These are phyloP conservation scores for Tolypocladium guangdongense DNA, from an alignment of 2,329 filamentous ascomycete genomes.

Conservation along the genomic window DNA sequence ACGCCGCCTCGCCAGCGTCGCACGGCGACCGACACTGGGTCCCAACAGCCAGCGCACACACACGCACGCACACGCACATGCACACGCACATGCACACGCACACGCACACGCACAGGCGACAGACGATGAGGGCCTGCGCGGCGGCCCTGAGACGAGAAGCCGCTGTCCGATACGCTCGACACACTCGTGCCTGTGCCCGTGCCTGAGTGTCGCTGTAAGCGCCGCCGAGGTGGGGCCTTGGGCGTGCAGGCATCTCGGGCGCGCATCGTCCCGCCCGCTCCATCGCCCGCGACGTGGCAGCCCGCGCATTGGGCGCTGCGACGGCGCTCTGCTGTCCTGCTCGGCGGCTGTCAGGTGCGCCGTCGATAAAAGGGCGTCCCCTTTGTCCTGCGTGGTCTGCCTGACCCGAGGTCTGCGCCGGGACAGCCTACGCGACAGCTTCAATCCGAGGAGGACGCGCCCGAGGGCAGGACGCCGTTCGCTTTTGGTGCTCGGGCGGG, in stretches of 20 bases:
- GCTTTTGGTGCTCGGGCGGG: background rate
- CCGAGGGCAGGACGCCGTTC: background rate
- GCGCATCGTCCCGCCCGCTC: background rate
- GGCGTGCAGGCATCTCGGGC: background rate
- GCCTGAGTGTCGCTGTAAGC: background rate
- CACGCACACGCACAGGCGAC: background rate
- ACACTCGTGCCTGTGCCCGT: too few species aligned
- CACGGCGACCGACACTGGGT: background rate
- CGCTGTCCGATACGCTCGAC: background rate
- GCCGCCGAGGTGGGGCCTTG: background rate
- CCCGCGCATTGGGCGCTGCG: background rate
- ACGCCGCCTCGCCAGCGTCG: background rate
- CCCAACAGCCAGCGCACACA: background rate
- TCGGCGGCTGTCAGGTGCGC: background rate
- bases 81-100: background rate
- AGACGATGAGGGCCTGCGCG: background rate
- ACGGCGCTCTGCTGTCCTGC: background rate
- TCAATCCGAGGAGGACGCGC: background rate
- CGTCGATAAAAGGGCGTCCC: background rate
- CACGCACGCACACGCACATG: background rate
- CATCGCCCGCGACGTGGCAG: background rate
- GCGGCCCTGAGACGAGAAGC: background rate
- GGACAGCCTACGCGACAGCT: background rate
- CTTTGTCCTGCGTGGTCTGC: background rate
- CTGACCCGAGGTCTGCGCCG: background rate